These are phyloP conservation scores for Anisodus tanguticus DNA, from an alignment of 257 asterid genomes.

Conservation along the genomic window DNA sequence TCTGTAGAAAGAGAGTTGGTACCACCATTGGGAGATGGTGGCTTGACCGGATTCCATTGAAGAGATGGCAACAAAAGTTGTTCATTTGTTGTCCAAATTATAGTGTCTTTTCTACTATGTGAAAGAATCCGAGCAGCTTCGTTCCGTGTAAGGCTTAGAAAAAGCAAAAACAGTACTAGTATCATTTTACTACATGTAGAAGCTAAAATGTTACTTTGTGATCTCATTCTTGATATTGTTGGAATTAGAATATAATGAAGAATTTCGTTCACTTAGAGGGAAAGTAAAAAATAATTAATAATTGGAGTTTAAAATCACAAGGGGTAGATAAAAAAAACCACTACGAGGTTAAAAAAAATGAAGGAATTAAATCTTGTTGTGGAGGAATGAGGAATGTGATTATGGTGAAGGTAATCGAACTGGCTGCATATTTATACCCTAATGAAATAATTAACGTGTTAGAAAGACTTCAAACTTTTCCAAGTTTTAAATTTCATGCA, in stretches of 20 bases:
- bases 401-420: background rate
- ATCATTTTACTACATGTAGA: slow-evolving; percentile 1
- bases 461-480: background rate
- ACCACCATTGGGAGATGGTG: too few relatives aligned
- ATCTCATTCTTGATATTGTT: background rate
- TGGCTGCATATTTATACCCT: background rate
- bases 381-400: background rate
- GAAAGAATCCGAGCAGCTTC: background rate
- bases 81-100: background rate
- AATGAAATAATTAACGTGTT: slow-evolving; percentile 20
- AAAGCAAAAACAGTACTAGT: background rate
- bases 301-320: too few relatives aligned
- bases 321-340: too few relatives aligned
- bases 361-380: too few relatives aligned
- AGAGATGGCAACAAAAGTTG: slow-evolving; percentile 38
- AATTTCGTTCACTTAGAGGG: too few relatives aligned
- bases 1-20: too few relatives aligned
- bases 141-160: background rate
- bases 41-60: slow-evolving; percentile 34
- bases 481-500: slow-evolving; percentile 7
- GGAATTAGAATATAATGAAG: too few relatives aligned
- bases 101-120: background rate
- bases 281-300: too few relatives aligned
- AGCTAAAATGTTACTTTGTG: background rate
- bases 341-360: too few relatives aligned